Percentiles rank a stretch among this genome's conserved stretches.
Evolutionary conservation across 2,329 filamentous ascomycete species (phyloP).

Genomic region (Fusarium solani-melongenae): DNA sequence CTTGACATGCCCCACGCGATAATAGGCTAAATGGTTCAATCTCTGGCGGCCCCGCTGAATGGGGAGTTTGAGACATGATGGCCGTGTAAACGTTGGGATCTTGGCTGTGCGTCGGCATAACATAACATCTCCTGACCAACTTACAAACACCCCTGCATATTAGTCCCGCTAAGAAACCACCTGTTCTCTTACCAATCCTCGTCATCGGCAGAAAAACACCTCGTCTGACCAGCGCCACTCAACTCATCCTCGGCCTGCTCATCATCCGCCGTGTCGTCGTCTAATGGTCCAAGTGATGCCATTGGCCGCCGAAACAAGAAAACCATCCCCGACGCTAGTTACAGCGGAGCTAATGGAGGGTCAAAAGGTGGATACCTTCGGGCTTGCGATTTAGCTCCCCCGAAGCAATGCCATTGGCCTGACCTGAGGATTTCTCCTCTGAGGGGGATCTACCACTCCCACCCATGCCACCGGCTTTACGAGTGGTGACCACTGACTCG

Average conservation of each 20-base stretch:
- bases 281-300: constrained; percentile 2
- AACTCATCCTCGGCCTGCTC: not conserved
- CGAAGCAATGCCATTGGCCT: constrained; percentile 26
- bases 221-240: not conserved
- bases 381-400: constrained; percentile 37
- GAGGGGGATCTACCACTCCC: not conserved
- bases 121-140: not conserved
- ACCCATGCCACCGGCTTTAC: not conserved
- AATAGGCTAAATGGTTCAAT: not conserved
- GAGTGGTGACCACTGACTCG: not conserved
- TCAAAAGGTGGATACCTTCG: not conserved
- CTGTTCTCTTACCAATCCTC: not conserved
- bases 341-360: not conserved
- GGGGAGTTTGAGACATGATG: not conserved
- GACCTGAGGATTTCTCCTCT: not conserved
- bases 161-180: not conserved
- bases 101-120: not conserved
- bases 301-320: not conserved
- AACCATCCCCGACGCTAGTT: not conserved
- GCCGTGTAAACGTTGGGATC: not conserved
- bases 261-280: not conserved
- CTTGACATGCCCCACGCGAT: not conserved
- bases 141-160: not conserved
- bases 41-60: not conserved
- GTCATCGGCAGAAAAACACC: not conserved